Evolutionary conservation across 2,329 filamentous ascomycete species (phyloP).

Genomic region (Phyllosticta citrichinensis): DNA sequence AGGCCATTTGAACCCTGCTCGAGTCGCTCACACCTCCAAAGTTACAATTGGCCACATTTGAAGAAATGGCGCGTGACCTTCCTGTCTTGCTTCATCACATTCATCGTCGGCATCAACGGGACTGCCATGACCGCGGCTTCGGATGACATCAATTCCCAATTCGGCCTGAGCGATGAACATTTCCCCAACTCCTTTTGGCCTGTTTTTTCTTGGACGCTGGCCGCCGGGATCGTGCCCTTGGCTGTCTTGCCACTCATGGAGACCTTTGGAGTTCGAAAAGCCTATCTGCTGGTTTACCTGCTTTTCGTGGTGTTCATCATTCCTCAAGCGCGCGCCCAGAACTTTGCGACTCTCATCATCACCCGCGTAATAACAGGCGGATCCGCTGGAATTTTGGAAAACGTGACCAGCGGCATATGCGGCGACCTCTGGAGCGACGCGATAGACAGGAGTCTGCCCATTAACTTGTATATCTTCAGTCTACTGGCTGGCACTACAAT

Average conservation of each 20-base stretch:
- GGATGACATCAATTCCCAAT: constrained; percentile 21
- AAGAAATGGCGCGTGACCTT: constrained; percentile 28
- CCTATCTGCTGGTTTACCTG: constrained; percentile 15
- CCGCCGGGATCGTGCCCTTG: constrained; percentile 27
- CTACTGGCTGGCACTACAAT: constrained; percentile 25
- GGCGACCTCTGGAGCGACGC: constrained; percentile 30
- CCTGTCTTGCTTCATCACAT: constrained; percentile 23
- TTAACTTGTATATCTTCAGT: constrained; percentile 30
- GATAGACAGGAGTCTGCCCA: constrained; percentile 31
- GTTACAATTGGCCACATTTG: constrained; percentile 22
- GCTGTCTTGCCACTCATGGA: constrained; percentile 28
- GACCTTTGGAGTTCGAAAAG: constrained; percentile 23
- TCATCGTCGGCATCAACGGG: constrained; percentile 28
- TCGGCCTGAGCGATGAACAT: constrained; percentile 22
- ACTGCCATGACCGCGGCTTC: constrained; percentile 28
- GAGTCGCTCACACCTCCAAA: not conserved
- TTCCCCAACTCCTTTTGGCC: constrained; percentile 31
- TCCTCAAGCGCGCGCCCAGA: constrained; percentile 33
- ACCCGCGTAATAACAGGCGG: constrained; percentile 36
- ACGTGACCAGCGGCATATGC: constrained; percentile 26
- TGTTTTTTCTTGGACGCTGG: constrained; percentile 27
- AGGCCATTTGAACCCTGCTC: not conserved
- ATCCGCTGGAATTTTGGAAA: constrained; percentile 33
- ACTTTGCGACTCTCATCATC: constrained; percentile 35
- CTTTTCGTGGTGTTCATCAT: constrained; percentile 34